phyloP scores from a whole-genome alignment of 2,329 filamentous ascomycete species.

The Ophiocordyceps unilateralis region DNA sequence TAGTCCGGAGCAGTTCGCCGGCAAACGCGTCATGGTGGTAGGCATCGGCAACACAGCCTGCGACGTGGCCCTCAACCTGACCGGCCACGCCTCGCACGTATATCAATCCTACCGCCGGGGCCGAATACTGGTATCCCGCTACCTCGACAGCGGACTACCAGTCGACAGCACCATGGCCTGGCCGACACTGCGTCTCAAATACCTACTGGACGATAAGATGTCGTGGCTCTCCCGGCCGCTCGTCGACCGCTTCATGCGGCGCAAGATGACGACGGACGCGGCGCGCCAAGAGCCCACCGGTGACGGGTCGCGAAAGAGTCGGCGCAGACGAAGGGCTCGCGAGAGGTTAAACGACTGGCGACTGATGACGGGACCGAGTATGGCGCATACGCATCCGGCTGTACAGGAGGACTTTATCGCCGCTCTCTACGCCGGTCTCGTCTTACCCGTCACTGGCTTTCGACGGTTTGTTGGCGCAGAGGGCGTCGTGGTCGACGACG shows the following conservation, averaged over 20 bases:
- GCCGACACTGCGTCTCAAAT: slow-evolving; percentile 2
- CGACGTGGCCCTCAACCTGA: slow-evolving; percentile 14
- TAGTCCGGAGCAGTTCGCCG: slow-evolving; percentile 8
- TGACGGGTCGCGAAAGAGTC: background rate
- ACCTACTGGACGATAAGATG: slow-evolving; percentile 1
- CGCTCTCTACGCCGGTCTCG: background rate
- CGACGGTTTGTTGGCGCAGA: slow-evolving; percentile 5
- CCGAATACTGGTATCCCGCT: slow-evolving; percentile 6
- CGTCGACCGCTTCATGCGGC: slow-evolving; percentile 1
- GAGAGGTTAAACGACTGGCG: background rate
- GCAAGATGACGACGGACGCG: slow-evolving; percentile 2
- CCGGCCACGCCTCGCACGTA: slow-evolving; percentile 9
- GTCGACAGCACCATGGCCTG: slow-evolving; percentile 1
- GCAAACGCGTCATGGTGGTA: slow-evolving; percentile 23
- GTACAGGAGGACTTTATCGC: slow-evolving; percentile 2
- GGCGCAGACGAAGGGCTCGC: background rate
- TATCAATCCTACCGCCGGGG: slow-evolving; percentile 10
- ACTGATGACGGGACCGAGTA: slow-evolving; percentile 1
- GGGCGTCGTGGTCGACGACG: slow-evolving; percentile 14
- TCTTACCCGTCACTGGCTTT: slow-evolving; percentile 1
- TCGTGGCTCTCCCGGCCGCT: background rate
- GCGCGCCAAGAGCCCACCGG: background rate
- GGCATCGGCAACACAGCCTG: slow-evolving; percentile 24
- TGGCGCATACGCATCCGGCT: slow-evolving; percentile 2
- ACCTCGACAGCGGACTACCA: slow-evolving; percentile 2